Evolutionary conservation across 345 rosid genomes (phyloP).

Genomic region (Abelmoschus esculentus): DNA sequence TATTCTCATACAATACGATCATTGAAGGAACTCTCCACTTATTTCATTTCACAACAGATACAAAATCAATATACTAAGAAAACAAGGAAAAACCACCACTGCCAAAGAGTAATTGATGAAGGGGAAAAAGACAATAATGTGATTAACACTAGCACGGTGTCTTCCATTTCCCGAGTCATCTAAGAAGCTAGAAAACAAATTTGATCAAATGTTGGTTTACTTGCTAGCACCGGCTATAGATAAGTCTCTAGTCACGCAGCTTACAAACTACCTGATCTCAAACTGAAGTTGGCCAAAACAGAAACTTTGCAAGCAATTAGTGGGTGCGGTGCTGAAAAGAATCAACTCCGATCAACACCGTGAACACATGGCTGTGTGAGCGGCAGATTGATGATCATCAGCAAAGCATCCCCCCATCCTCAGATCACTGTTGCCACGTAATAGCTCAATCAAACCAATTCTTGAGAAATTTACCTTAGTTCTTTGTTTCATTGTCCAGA

Average conservation of each 20-base stretch:
- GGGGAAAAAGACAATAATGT: constrained; percentile 1
- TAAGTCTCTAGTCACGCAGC: neutral
- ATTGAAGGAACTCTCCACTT: neutral
- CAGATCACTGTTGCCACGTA: neutral
- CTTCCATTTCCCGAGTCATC: constrained; percentile 6
- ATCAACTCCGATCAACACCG: constrained; percentile 12
- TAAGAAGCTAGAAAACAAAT: constrained; percentile 11
- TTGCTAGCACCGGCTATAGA: neutral
- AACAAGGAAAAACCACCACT: neutral
- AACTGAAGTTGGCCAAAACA: neutral
- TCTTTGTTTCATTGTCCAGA: constrained; percentile 16
- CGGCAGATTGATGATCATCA: constrained; percentile 12
- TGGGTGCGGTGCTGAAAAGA: neutral
- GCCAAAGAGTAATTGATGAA: neutral
- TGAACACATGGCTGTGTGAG: constrained; percentile 4
- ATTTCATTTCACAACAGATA: neutral
- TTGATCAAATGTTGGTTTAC: constrained; percentile 9
- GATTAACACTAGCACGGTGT: constrained; percentile 11
- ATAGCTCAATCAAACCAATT: constrained; percentile 7
- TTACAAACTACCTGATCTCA: constrained; percentile 2
- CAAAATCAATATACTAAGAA: neutral
- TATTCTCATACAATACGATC: too few relatives aligned
- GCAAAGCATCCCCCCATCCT: neutral
- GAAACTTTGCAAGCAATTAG: constrained; percentile 2
- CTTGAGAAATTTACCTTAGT: constrained; percentile 6